A percentile compares a stretch with the other conserved stretches of the same genome.
Evolutionary conservation across 1,139 yeast species (phyloP).

Genomic region (Hyphopichia wangnamkhiaoensis): DNA sequence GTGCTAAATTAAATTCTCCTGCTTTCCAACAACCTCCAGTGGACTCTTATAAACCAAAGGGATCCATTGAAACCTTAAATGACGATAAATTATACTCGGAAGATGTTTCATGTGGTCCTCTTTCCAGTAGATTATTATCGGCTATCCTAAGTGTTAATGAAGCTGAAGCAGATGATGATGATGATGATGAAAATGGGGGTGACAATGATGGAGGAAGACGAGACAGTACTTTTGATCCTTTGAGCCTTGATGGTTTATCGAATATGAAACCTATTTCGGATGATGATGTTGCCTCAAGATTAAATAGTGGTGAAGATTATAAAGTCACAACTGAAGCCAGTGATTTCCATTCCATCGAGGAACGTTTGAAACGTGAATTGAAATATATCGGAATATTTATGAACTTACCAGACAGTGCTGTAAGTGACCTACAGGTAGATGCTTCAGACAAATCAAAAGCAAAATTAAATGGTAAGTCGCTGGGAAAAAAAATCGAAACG

Average conservation of each 20-base stretch:
- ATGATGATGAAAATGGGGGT: slow-evolving; percentile 15
- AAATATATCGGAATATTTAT: slow-evolving; percentile 88
- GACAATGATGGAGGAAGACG: slow-evolving; percentile 11
- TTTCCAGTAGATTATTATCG: slow-evolving; percentile 79
- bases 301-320: slow-evolving; percentile 38
- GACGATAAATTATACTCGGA: slow-evolving; percentile 73
- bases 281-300: slow-evolving; percentile 41
- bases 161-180: slow-evolving; percentile 27
- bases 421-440: slow-evolving; percentile 14
- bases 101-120: slow-evolving; percentile 86
- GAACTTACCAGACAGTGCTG: slow-evolving; percentile 46
- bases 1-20: slow-evolving; percentile 41
- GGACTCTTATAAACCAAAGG: slow-evolving; percentile 59
- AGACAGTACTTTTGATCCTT: slow-evolving; percentile 10
- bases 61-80: slow-evolving; percentile 55
- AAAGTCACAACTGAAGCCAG: slow-evolving; percentile 34
- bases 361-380: slow-evolving; percentile 81
- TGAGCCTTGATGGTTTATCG: background rate
- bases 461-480: slow-evolving; percentile 22
- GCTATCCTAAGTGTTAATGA: slow-evolving; percentile 69
- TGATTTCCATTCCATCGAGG: slow-evolving; percentile 83
- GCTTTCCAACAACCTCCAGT: slow-evolving; percentile 39
- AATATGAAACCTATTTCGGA: slow-evolving; percentile 21
- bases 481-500: slow-evolving; percentile 10
- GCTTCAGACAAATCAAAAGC: slow-evolving; percentile 16